Percentiles rank a stretch among this genome's conserved stretches.
phyloP scores from a whole-genome alignment of 2,329 filamentous ascomycete genomes.

The Colletotrichum shisoi region DNA sequence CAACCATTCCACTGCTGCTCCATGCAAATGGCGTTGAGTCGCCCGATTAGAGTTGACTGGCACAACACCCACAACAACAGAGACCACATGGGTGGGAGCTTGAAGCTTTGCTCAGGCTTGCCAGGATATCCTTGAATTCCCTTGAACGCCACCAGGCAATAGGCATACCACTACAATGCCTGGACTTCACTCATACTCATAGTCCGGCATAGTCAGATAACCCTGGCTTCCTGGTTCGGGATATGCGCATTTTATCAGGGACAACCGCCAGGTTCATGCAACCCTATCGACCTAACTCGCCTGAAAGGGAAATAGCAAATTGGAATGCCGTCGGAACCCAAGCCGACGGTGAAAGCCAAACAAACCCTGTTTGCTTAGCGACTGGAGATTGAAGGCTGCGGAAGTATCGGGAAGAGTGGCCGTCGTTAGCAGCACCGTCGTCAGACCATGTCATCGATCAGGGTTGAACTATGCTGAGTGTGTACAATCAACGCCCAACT shows the following conservation, averaged over 20 bases:
- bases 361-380: too few species aligned
- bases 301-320: constrained; percentile 2
- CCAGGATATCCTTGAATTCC: constrained; percentile 3
- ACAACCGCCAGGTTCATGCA: constrained; percentile 2
- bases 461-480: not conserved
- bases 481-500: too few species aligned
- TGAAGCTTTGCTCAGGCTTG: constrained; percentile 7
- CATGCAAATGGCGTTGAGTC: not conserved
- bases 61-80: constrained; percentile 19
- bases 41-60: constrained; percentile 19
- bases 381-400: not conserved
- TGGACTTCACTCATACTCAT: not conserved
- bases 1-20: not conserved
- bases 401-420: constrained; percentile 13
- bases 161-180: constrained; percentile 3
- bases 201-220: not conserved
- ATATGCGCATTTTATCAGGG: constrained; percentile 7
- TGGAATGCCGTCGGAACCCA: not conserved
- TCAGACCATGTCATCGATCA: not conserved
- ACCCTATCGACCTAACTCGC: not conserved
- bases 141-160: not conserved
- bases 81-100: not conserved
- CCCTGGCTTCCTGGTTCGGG: not conserved
- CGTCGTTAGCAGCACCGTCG: not conserved
- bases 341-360: not conserved